These are phyloP conservation scores for Acorus calamus DNA, from an alignment of 106 monocot genomes.

Conservation along the genomic window DNA sequence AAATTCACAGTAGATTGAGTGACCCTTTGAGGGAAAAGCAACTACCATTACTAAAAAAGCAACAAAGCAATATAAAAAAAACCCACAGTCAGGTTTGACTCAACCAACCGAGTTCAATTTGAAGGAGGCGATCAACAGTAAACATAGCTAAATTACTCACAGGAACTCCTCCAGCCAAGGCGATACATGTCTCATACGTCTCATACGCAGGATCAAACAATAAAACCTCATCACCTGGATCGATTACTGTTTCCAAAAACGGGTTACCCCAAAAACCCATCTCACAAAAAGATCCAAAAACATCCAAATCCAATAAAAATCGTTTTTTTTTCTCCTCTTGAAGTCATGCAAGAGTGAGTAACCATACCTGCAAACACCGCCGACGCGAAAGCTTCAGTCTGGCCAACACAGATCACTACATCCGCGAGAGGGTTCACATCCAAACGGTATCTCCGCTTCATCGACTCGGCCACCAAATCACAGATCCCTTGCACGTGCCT, in stretches of 20 bases:
- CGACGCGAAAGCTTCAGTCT: conserved; percentile 79
- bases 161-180: conserved; percentile 72
- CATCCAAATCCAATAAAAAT: not conserved
- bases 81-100: no score
- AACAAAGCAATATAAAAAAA: no score
- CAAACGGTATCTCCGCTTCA: conserved; percentile 45
- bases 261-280: not conserved
- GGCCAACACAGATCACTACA: conserved; percentile 73
- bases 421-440: conserved; percentile 53
- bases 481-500: conserved; percentile 86
- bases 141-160: conserved; percentile 26
- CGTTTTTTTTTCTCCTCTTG: no score
- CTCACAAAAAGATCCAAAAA: not conserved
- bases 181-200: conserved; percentile 68
- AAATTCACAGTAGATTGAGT: no score
- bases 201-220: conserved; percentile 92
- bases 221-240: conserved; percentile 72
- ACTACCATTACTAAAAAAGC: no score
- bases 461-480: conserved; percentile 33
- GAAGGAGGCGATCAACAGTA: not conserved
- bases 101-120: no score
- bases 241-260: conserved; percentile 44
- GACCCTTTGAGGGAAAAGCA: no score
- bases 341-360: not conserved
- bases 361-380: conserved; percentile 67